Evolutionary conservation across 2,329 filamentous ascomycete species (phyloP), one percentile per base, ranked within the genome.

Genomic region (Fusarium abutilonis): DNA sequence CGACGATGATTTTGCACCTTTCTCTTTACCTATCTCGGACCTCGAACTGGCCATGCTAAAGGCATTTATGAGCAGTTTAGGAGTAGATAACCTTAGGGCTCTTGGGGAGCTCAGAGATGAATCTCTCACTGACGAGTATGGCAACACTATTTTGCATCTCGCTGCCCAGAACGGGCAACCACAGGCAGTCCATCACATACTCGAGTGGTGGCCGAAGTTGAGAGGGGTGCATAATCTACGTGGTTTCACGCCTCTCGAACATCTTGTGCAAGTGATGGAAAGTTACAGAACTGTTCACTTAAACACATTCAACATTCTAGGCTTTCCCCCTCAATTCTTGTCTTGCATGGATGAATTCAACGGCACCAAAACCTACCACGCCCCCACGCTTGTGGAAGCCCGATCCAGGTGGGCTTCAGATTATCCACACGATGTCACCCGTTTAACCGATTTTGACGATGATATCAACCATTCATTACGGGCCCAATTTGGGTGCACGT

Each of bases 141-240:
- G 54, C 23, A 48, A 57, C 26, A 52, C 35, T 3, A 39, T 52
- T 26, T 48, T 57, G 17, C 54, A 57, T 35, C 3, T 46, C 5
- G 48, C 47, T 21, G 54, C 48, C 10, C 9, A 43, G 6, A 7
- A 10, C 17, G 10, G 5, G 17, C 38, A 26, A 36, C 4, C 29
- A 4, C 4, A 38, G 36, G 29, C 11, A 7, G 21, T 48, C 14
- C 10, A n/a, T 13, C 39, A 38, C 15, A 57, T 57, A 9, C 9
- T 48, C 11, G 19, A 28, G 1, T 8, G 34, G 3, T 28, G 31
- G 11, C 23, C 47, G 21, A 23, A 23, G 21, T 19, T 56, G n/a
- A 19, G 28, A 9, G 10, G 10, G 6, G 29, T 40, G 4, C 47
- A 38, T 23, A 57, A 57, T 32, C 23, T 13, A 13, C 14, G 42